phyloP scores from a whole-genome alignment of 805 yeast genomes.

The Clavispora santaluciae region DNA sequence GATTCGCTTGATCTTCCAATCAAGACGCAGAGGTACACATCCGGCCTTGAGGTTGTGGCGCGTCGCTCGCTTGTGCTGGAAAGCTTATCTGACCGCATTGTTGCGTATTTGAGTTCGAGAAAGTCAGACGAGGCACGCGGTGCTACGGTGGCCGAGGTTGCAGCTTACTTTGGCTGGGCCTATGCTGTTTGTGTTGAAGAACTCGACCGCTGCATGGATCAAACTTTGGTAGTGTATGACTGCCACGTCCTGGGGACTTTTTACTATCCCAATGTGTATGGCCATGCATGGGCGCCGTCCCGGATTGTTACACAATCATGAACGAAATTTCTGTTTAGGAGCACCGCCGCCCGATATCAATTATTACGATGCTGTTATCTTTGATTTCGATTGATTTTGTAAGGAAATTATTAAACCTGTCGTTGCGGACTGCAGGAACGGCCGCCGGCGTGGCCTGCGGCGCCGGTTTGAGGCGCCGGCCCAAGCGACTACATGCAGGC shows the following conservation, averaged over 20 bases:
- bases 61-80: slow-evolving; percentile 20
- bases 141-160: slow-evolving; percentile 37
- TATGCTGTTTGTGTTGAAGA: slow-evolving; percentile 62
- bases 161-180: slow-evolving; percentile 57
- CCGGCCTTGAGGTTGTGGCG: slow-evolving; percentile 32
- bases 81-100: slow-evolving; percentile 22
- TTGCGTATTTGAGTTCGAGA: slow-evolving; percentile 19
- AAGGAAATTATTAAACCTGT: too few relatives aligned
- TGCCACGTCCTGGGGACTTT: slow-evolving; percentile 62
- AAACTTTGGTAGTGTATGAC: slow-evolving; percentile 60
- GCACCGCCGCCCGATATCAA: too few relatives aligned
- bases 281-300: not conserved
- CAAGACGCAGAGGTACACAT: slow-evolving; percentile 28
- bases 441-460: not conserved
- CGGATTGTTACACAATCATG: too few relatives aligned
- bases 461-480: not conserved
- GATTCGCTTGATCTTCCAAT: slow-evolving; percentile 57
- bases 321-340: too few relatives aligned
- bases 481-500: not conserved
- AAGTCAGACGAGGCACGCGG: slow-evolving; percentile 21
- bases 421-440: not conserved
- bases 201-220: slow-evolving; percentile 50
- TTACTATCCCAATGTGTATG: slow-evolving; percentile 47
- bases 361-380: too few relatives aligned
- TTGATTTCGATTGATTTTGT: too few relatives aligned